phyloP scores from a whole-genome alignment of 2,329 filamentous ascomycete species.

The Penicillium hesseltinei region DNA sequence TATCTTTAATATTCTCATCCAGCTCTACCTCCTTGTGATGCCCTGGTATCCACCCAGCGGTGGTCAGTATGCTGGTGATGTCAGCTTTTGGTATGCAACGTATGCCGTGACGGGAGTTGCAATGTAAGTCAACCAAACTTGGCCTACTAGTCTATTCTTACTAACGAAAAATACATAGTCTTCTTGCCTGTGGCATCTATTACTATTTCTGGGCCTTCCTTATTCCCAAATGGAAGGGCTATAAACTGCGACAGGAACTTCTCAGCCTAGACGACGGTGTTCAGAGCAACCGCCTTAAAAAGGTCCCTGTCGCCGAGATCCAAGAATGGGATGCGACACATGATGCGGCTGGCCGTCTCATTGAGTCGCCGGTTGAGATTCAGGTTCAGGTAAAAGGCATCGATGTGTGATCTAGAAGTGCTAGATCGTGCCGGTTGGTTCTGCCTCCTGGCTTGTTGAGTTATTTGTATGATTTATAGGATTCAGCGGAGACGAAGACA shows the following conservation, averaged over 20 bases:
- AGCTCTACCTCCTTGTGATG: constrained; percentile 64
- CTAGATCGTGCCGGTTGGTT: not conserved
- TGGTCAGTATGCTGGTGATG: constrained; percentile 60
- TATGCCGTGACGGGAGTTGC: constrained; percentile 64
- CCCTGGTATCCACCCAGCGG: constrained; percentile 67
- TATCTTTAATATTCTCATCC: constrained; percentile 58
- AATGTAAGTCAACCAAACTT: constrained; percentile 50
- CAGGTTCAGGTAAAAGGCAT: not conserved
- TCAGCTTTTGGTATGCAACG: constrained; percentile 71
- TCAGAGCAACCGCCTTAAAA: constrained; percentile 50
- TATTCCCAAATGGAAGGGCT: constrained; percentile 53
- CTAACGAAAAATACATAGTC: constrained; percentile 32
- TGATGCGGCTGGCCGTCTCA: constrained; percentile 44
- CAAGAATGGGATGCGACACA: constrained; percentile 58
- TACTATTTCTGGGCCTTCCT: constrained; percentile 58
- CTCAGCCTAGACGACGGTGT: constrained; percentile 51
- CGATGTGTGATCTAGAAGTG: not conserved
- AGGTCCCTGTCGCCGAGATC: constrained; percentile 52
- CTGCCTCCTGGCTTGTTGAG: not conserved
- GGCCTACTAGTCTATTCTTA: not conserved
- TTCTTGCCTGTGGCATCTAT: constrained; percentile 55
- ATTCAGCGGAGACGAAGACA: not conserved
- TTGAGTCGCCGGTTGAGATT: not conserved
- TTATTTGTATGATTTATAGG: not conserved
- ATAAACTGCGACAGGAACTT: constrained; percentile 56